Percentiles rank a stretch among this genome's conserved stretches.
Conservation (phyloP, 257 asterid genomes). For the Leonotis leonurus region DNA sequence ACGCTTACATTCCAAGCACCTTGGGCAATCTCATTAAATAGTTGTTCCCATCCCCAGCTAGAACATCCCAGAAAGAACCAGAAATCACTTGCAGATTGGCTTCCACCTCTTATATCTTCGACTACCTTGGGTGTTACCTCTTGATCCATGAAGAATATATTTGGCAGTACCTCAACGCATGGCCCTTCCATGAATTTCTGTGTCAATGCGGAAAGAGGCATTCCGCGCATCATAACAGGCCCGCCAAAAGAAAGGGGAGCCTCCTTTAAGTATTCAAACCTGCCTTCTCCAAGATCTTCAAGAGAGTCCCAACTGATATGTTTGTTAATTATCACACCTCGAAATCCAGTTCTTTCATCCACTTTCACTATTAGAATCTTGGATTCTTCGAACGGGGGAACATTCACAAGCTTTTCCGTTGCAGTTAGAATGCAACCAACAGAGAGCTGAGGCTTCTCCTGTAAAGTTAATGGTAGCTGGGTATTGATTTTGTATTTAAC, state of each 20-base stretch:
- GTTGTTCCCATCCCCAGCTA: slow-evolving; percentile 82
- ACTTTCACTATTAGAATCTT: slow-evolving; percentile 63
- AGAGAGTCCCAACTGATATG: slow-evolving; percentile 72
- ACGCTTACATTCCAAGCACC: slow-evolving; percentile 76
- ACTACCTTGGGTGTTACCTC: slow-evolving; percentile 34
- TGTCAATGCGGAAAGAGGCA: slow-evolving; percentile 72
- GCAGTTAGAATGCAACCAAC: slow-evolving; percentile 65
- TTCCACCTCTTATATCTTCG: slow-evolving; percentile 52
- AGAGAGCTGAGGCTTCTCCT: slow-evolving; percentile 40
- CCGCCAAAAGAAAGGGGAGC: slow-evolving; percentile 81
- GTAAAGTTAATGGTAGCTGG: slow-evolving; percentile 27
- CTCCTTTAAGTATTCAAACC: slow-evolving; percentile 41
- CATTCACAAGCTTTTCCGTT: slow-evolving; percentile 57
- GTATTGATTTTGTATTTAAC: slow-evolving; percentile 28
- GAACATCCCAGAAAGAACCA: slow-evolving; percentile 82
- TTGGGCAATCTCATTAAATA: slow-evolving; percentile 66
- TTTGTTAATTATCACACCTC: slow-evolving; percentile 72
- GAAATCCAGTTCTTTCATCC: slow-evolving; percentile 48
- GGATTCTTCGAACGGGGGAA: slow-evolving; percentile 69
- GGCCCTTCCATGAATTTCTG: slow-evolving; percentile 29
- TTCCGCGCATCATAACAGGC: slow-evolving; percentile 64
- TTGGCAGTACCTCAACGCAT: slow-evolving; percentile 43
- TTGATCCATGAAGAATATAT: slow-evolving; percentile 53
- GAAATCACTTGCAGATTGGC: slow-evolving; percentile 44
- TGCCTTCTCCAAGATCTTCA: slow-evolving; percentile 51